Evolutionary conservation across 2,329 filamentous ascomycete species (phyloP).

Genomic region (Fusarium nanum): DNA sequence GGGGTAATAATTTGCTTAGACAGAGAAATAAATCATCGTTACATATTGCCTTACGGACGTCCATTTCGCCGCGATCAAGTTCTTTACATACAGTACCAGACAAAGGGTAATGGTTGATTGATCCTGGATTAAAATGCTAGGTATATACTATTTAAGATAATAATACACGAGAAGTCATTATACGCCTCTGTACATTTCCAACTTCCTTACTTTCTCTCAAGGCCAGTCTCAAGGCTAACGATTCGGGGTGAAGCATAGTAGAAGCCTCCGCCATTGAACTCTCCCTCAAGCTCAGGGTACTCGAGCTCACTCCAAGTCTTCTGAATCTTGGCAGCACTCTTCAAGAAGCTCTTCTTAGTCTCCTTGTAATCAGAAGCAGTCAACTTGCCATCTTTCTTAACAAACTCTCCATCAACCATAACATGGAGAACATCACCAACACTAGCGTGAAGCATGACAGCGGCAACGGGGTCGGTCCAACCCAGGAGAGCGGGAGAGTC

Average conservation of each 20-base stretch:
- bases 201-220: not conserved
- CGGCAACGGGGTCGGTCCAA: constrained; percentile 67
- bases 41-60: too few species aligned
- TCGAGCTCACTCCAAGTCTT: constrained; percentile 41
- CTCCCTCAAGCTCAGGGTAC: constrained; percentile 44
- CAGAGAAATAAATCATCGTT: too few species aligned
- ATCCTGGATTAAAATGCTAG: too few species aligned
- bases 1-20: too few species aligned
- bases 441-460: constrained; percentile 65
- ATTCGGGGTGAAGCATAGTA: not conserved
- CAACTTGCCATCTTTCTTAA: constrained; percentile 58
- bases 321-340: constrained; percentile 51
- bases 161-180: too few species aligned
- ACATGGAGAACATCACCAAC: constrained; percentile 65
- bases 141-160: too few species aligned
- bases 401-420: constrained; percentile 53
- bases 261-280: constrained; percentile 28
- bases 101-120: too few species aligned
- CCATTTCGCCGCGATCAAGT: too few species aligned
- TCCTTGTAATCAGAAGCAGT: constrained; percentile 45
- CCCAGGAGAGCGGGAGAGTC: constrained; percentile 62
- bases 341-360: constrained; percentile 50
- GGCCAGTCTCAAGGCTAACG: constrained; percentile 2
- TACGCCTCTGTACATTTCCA: too few species aligned
- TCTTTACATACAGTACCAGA: too few species aligned